Conservation (phyloP, 1,284 basidiomycete species). For the Papiliotrema flavescens region DNA sequence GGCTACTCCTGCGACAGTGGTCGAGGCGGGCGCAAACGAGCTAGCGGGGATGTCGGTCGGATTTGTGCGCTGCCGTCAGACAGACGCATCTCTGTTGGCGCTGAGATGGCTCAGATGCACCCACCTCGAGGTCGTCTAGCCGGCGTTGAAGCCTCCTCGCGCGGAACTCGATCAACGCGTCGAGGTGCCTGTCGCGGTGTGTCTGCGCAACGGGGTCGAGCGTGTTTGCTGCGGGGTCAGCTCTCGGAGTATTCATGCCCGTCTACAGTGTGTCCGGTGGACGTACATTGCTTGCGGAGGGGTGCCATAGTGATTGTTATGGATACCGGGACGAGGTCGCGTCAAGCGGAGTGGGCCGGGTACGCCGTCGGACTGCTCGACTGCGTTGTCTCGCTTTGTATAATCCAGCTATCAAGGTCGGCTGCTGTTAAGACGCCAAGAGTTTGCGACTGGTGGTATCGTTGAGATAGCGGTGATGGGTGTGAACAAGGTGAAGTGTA, state of each 20-base stretch:
- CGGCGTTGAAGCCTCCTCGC: conserved; percentile 30
- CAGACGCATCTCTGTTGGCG: too few relatives aligned
- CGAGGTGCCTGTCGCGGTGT: conserved; percentile 5
- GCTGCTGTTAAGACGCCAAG: too few relatives aligned
- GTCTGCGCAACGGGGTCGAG: not conserved
- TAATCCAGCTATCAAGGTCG: too few relatives aligned
- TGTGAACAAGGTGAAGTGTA: too few relatives aligned
- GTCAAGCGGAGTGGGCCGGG: too few relatives aligned
- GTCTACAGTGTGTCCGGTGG: not conserved
- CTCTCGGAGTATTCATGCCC: too few relatives aligned
- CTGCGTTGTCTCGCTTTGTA: too few relatives aligned
- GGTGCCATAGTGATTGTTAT: not conserved
- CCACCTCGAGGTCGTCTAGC: conserved; percentile 47
- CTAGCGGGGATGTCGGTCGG: conserved; percentile 43
- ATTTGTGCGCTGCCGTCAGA: conserved; percentile 40
- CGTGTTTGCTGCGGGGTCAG: not conserved
- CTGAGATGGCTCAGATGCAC: conserved; percentile 9
- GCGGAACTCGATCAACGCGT: conserved; percentile 39
- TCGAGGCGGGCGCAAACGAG: conserved; percentile 31
- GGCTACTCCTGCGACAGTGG: not conserved
- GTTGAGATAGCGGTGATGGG: too few relatives aligned
- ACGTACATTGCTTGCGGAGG: not conserved
- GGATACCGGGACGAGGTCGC: not conserved
- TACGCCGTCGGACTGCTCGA: too few relatives aligned
- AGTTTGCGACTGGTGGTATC: too few relatives aligned